Evolutionary conservation across 2,329 filamentous ascomycete species (phyloP), one percentile per base, ranked within the genome.

Genomic region (Incumbomyces delicatus): DNA sequence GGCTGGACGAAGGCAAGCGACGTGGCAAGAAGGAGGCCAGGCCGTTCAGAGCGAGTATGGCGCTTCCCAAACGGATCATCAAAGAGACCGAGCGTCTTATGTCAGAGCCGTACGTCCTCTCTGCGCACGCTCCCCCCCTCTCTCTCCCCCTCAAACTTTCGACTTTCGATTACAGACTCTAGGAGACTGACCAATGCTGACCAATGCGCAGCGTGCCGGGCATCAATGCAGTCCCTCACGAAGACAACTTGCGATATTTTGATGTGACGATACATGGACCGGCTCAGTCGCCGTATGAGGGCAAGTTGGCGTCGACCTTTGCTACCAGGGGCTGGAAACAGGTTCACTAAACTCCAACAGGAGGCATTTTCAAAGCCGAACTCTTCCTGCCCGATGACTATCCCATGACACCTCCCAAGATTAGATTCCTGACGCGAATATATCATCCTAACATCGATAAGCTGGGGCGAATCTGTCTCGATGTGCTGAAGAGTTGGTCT

Each of bases 381-480:
- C 80, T 98, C 16, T 98, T 98, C 67, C 77, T 98, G 18, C 94
- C 94, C 37, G 92, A 98, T 62, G 92, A 98, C 71, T 98, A 98
- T 66, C 92, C 92, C 35, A 98, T 98, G 92, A 95, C 88, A 30
- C 90, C 92, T 45, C 92, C 92, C 38, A 95, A 95, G 75, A 95
- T 98, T 62, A 86, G 92, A 46, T 98, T 98, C 69, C 75, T 98
- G 43, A 98, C 94, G 59, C 95, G 95, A 71, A 96, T 98, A 66
- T 98, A 96, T 69, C 94, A 98, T 66, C 92, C 92, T 44, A 98
- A 98, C 66, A 95, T 98, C 58, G 92, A 98, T 66, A 94, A 94
- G 69, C 80, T 98, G 2, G 92, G 92, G 50, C 85, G 92, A 50
- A 98, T 98, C 68, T 98, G 94, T 64, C 72, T 98, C 41, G 92